These are phyloP conservation scores for Cunninghamia lanceolata DNA, from an alignment of 75 land plant species.

Conservation along the genomic window DNA sequence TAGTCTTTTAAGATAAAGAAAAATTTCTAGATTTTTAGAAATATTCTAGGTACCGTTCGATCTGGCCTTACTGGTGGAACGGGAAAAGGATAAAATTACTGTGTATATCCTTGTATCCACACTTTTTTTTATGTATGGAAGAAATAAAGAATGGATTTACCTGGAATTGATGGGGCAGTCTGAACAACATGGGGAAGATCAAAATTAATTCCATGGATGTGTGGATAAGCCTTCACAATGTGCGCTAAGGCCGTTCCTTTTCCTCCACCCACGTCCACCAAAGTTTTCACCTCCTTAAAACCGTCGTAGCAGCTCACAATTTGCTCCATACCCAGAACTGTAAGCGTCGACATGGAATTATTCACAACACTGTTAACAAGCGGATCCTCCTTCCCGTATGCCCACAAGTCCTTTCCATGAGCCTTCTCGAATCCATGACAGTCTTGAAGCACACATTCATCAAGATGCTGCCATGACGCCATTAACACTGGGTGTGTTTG, in stretches of 20 bases:
- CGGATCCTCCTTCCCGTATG: background rate
- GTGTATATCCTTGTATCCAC: too few species aligned
- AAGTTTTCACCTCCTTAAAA: slow-evolving; percentile 10
- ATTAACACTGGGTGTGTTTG: background rate
- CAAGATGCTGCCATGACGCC: background rate
- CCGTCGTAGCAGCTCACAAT: background rate
- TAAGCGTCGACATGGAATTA: background rate
- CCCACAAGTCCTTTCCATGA: background rate
- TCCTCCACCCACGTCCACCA: slow-evolving; percentile 29
- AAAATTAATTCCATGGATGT: slow-evolving; percentile 29
- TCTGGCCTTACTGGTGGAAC: too few species aligned
- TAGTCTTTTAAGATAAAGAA: too few species aligned
- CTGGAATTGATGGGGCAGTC: too few species aligned
- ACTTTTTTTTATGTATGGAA: too few species aligned
- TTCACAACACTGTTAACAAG: background rate
- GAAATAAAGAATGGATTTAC: too few species aligned
- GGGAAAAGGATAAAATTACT: too few species aligned
- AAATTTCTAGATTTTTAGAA: too few species aligned
- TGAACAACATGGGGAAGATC: slow-evolving; percentile 27
- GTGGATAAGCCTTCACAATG: slow-evolving; percentile 19
- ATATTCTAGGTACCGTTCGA: too few species aligned
- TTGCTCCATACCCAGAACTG: background rate
- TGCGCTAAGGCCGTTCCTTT: slow-evolving; percentile 17
- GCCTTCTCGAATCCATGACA: background rate
- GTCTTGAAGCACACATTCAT: background rate